Evolutionary conservation across 257 asterid species (phyloP), one percentile per base, ranked within the genome.

Genomic region (Salvia splendens): DNA sequence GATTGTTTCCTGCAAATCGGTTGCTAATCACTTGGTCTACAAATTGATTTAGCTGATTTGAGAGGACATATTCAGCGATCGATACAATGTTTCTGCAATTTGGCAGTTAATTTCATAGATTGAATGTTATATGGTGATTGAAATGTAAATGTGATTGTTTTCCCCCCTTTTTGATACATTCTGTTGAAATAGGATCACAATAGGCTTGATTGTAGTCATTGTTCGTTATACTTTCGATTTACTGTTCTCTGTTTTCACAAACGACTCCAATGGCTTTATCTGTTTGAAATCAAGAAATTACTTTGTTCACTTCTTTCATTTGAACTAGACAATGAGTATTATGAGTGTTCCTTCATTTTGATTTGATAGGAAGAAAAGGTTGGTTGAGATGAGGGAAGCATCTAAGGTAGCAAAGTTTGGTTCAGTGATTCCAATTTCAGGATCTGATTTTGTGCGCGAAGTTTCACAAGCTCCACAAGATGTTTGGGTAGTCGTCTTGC

Each of bases 381-480:
- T 91, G 78, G 79, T 78, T 45, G 99, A 94, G 84, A 91, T 94
- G 88, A 86, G 74, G 78, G 96, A 86, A 79, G 87, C 87, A 65
- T 83, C 74, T 62, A 88, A 87, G 84, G 56, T 91, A 66, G 95
- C 88, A 49, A 89, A 78, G 78, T 94, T 91, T 71, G 99, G 99
- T 63, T 85, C 91, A 3, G 85, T 94, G 67, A 73, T 84, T 63
- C 97, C 91, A 10, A 94, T 94, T 56, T 85, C 99, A 3, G 99
- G 99, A 54, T 90, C 99, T 2, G 99, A 93, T 82, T 94, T 94
- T 71, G 92, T 94, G 59, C 95, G 95, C 28, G 96, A 94, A 75
- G 99, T 94, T 68, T 94, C 97, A 45, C 97, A 94, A 71, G 99
- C 99, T 72, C 95, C 97, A 12, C 81, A 78, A 62, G 97, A 94